Evolutionary conservation across 2,329 filamentous ascomycete species (phyloP), one percentile per base, ranked within the genome.

Genomic region (Zymoseptoria pseudotritici): DNA sequence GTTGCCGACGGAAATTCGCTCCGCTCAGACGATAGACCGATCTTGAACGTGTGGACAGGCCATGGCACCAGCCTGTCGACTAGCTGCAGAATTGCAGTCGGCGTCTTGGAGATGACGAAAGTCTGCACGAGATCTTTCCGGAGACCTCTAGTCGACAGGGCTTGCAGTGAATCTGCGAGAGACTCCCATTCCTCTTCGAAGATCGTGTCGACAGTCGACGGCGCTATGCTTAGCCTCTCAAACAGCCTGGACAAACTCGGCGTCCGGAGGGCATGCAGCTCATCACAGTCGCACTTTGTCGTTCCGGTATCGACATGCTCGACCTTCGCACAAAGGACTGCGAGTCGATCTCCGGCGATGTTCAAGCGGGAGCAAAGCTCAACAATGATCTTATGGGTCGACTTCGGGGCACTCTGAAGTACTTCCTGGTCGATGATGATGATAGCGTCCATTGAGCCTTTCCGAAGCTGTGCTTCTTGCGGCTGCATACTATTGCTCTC

Each of bases 1-100:
- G 36, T 31, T n/a, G 57, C n/a, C 20, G 52, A n/a, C 10, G 52
- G 11, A 21, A 50, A 31, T 19, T 55, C 29, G 19, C n/a, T 22
- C 31, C 53, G 52, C 17, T 55, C 50, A 20, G 50, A 53, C 10
- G 24, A 20, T n/a, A 65, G 53, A 4, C 63, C 65, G 21, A 66
- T 57, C 31, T 63, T 62, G 54, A 65, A 24, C 2, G 61, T 51
- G 54, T 66, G 65, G 11, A 52, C 54, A 13, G 65, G 65, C 63
- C 63, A 63, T 3, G 57, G 53, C 22, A 56, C 58, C 4, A 60
- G 50, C 19, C 53, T 50, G 19, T 50, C 29, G 20, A 66, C 36
- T 17, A 54, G 53, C 26, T 63, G 58, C 26, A 60, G 63, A 24
- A 66, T 51, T n/a, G 46, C 46, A 13, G 20, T 36, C 13, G 65